Evolutionary conservation across 352 stramenopile genomes (phyloP), one percentile per base, ranked within the genome.

Genomic region (Pythium aquatile): DNA sequence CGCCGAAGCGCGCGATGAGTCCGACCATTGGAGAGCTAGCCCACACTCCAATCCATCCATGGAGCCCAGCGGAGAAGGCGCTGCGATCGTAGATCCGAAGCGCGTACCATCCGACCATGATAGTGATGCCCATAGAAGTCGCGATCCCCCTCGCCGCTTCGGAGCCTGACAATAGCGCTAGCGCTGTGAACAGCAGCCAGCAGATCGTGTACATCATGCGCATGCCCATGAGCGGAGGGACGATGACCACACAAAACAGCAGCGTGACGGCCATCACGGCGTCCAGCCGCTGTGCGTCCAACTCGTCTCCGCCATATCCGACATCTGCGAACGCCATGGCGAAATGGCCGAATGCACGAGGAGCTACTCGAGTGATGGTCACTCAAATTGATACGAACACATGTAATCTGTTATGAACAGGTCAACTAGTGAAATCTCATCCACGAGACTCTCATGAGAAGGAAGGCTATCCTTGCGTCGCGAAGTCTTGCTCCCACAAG

Each of bases 81-180:
- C 77, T 83, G 39, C 85, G 81, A 62, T 94, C 85, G 61, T 91
- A 91, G 14, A 90, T 65, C n/a, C 85, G 83, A 47, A 94, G 72
- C 32, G 81, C 85, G 73, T 92, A 93, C 85, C 85, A 94, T 13
- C 83, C 83, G 54, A 91, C 83, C 85, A 94, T 94, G 66, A 94
- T 85, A 35, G 85, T 92, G 70, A 88, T 85, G 35, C 85, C 82
- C 75, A 90, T 90, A 42, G 85, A 87, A 17, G 85, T 91, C 32
- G 84, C 78, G 32, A 94, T 83, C 58, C 83, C 85, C 16, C 89
- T 75, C 42, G 79, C 79, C 5, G 81, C 78, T 35, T 87, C 68
- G 11, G 83, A 90, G 33, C 73, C 70, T 28, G 85, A 48, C 55
- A 82, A 14, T 61, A 90, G 74, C 51, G 78, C 78, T 29, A 84